Base-by-base conservation (phyloP, 768 basidiomycete genomes). In the Leccinum incarnatum region DNA sequence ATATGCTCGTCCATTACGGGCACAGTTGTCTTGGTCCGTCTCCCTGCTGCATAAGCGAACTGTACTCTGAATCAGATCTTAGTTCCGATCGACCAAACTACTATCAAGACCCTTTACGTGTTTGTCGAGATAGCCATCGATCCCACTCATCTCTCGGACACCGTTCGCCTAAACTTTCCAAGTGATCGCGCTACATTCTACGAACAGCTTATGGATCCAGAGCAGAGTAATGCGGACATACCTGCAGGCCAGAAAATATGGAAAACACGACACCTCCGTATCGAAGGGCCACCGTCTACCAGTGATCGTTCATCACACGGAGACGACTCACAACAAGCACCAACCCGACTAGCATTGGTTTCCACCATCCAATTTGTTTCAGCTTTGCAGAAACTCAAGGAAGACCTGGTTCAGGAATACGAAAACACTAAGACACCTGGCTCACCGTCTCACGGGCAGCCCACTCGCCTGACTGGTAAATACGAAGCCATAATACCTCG, bases 321-420 rank as follows among this genome's bases (percentile, higher is more conserved):
- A 29, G 53, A 56, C 11, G 37, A 61, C 8, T 62, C 62, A 14
- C 60, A 63, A 14, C 62, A 59, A 55, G 72, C 74, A 48, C 72
- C 74, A 5, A 97, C 94, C 17, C 82, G 88, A 60, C 75, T 98
- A 17, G 95, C 95, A 0, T 75, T 98, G 27, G 97, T 99, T 0
- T 98, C 95, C 0, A 99, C 97, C 0, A 98, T 99, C 32, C 97
- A 99, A 71, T 99, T 99, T 69, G 93, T 95, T 21, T 87, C 95
- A 7, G 93, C 96, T 11, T 78, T 98, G 11, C 94, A 98, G 62
- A 82, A 81, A 25, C 82, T 98, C 25, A 90, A 91, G 65, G 89
- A 93, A 29, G 88, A 92, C 67, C 79, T 98, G 4, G 80, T 78
- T 0, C 57, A 71, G 2, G 83, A 81, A 49, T 69, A 74, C 11